phyloP scores from a whole-genome alignment of 495 filamentous ascomycete genomes.

The Aspergillus sclerotiicarbonarius region DNA sequence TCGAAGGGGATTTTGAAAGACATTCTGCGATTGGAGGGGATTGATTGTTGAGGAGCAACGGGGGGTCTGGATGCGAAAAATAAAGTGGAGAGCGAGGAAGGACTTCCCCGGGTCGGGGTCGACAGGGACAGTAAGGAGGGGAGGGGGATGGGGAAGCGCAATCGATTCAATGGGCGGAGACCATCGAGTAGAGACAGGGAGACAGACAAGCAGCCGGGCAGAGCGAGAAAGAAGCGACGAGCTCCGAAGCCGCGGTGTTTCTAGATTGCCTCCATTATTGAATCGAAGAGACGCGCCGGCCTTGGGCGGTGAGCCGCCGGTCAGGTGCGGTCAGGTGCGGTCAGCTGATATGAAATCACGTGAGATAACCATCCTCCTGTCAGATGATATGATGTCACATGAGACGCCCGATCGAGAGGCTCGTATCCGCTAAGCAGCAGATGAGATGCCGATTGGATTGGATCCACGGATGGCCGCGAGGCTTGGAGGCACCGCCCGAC shows the following conservation, averaged over 20 bases:
- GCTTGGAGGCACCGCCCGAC: neutral
- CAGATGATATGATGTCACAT: neutral
- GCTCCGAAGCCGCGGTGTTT: neutral
- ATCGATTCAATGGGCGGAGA: no score
- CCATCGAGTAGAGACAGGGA: neutral
- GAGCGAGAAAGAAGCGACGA: neutral
- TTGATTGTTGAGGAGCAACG: neutral
- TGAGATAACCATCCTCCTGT: no score
- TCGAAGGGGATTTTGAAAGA: constrained; percentile 38
- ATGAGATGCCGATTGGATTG: constrained; percentile 13
- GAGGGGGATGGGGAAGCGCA: no score
- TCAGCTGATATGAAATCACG: no score
- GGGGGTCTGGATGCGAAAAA: neutral
- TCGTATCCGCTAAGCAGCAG: constrained; percentile 20
- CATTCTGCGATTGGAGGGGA: neutral
- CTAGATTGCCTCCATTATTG: neutral
- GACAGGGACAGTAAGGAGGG: neutral
- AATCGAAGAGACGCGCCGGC: neutral
- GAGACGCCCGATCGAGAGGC: neutral
- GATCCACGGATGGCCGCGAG: neutral
- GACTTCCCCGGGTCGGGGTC: neutral
- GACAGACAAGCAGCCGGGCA: neutral
- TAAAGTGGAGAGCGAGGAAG: neutral
- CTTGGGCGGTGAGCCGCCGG: neutral
- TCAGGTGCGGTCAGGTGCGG: no score